Conservation (phyloP, 2,329 filamentous ascomycete species). For the Decorospora gaudefroyi region DNA sequence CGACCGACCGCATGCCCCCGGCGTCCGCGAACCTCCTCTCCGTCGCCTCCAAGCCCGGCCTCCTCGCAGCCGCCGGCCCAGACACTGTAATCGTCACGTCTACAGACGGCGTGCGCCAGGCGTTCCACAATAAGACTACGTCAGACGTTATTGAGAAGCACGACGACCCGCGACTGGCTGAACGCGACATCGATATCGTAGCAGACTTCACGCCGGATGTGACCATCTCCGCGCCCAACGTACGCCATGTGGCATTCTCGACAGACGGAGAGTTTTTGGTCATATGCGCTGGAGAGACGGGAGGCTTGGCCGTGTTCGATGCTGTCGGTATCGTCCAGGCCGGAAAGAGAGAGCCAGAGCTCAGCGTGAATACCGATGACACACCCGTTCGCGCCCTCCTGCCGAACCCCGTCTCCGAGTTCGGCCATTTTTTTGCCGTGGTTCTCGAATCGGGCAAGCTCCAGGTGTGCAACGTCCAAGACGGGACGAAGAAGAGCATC, state of each 20-base stretch:
- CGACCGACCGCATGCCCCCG: conserved; percentile 67
- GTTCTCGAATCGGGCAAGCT: conserved; percentile 81
- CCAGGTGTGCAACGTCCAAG: conserved; percentile 75
- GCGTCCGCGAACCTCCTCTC: conserved; percentile 81
- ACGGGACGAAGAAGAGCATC: conserved; percentile 58
- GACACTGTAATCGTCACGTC: conserved; percentile 75
- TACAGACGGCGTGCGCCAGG: conserved; percentile 76
- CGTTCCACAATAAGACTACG: conserved; percentile 61
- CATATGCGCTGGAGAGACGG: conserved; percentile 77
- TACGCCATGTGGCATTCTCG: conserved; percentile 89
- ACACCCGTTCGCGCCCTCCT: conserved; percentile 72
- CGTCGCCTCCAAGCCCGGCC: conserved; percentile 76
- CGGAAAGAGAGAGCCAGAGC: conserved; percentile 66
- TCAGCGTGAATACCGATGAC: conserved; percentile 77
- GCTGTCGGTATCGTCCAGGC: conserved; percentile 68
- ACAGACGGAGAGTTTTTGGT: conserved; percentile 85
- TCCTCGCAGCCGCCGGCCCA: conserved; percentile 86
- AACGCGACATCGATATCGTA: conserved; percentile 64
- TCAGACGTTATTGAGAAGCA: conserved; percentile 12
- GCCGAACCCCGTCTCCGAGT: conserved; percentile 78
- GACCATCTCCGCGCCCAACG: conserved; percentile 71
- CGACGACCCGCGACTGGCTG: conserved; percentile 11
- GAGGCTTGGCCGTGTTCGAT: conserved; percentile 78
- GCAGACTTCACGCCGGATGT: conserved; percentile 74
- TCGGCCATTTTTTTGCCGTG: conserved; percentile 75